These are phyloP conservation scores for Pseudopediastrum boryanum DNA, from an alignment of 139 green algal genomes.

Conservation along the genomic window DNA sequence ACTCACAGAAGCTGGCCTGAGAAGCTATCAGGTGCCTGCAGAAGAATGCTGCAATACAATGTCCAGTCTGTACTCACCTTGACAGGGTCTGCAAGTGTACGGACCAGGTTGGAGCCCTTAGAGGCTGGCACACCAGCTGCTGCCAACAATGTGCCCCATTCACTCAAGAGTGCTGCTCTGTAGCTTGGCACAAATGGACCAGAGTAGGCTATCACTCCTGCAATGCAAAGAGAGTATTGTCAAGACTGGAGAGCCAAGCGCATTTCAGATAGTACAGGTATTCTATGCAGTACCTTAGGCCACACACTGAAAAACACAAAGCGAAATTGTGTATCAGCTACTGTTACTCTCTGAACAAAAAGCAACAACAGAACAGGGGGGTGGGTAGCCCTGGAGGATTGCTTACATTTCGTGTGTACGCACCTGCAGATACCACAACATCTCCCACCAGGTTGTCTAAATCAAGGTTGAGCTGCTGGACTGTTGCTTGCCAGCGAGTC, in stretches of 20 bases:
- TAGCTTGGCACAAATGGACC: slow-evolving; percentile 80
- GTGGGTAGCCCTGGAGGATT: too few relatives aligned
- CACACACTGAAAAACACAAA: too few relatives aligned
- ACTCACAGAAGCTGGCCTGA: too few relatives aligned
- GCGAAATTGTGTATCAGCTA: too few relatives aligned
- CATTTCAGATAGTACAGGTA: too few relatives aligned
- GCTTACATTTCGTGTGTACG: too few relatives aligned
- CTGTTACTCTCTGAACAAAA: too few relatives aligned
- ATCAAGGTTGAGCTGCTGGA: slow-evolving; percentile 64
- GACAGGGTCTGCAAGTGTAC: slow-evolving; percentile 75
- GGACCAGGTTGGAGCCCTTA: slow-evolving; percentile 56
- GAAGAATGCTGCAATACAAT: too few relatives aligned
- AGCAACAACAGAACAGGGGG: too few relatives aligned
- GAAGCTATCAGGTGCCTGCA: too few relatives aligned
- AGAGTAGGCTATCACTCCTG: slow-evolving; percentile 74
- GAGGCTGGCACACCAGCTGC: slow-evolving; percentile 60
- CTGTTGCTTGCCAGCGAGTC: slow-evolving; percentile 45
- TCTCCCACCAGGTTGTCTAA: slow-evolving; percentile 81
- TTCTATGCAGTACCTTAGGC: too few relatives aligned
- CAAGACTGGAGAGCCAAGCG: neutral
- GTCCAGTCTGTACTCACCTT: too few relatives aligned
- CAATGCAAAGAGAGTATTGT: slow-evolving; percentile 22
- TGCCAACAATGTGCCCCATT: slow-evolving; percentile 72
- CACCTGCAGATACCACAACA: slow-evolving; percentile 62
- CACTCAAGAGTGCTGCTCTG: slow-evolving; percentile 61